A percentile compares a stretch with the other conserved stretches of the same genome.
Evolutionary conservation across 2,329 filamentous ascomycete genomes (phyloP).

Genomic region (Apiospora sp.): DNA sequence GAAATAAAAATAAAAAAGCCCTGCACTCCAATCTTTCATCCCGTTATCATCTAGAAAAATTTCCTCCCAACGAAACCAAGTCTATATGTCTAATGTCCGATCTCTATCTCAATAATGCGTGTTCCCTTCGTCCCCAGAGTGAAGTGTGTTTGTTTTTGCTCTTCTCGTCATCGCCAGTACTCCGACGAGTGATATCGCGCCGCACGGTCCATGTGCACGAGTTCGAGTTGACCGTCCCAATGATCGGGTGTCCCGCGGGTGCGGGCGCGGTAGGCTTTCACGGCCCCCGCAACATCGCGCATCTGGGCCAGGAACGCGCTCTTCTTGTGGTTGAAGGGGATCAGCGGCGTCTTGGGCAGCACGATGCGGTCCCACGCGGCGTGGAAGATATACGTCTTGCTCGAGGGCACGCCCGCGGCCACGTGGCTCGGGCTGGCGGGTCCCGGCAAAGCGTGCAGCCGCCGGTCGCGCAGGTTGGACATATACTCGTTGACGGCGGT

Average conservation of each 20-base stretch:
- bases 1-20: background rate
- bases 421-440: conserved; percentile 59
- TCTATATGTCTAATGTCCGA: conserved; percentile 6
- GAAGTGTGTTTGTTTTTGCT: background rate
- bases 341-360: conserved; percentile 41
- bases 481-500: conserved; percentile 57
- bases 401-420: conserved; percentile 55
- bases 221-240: conserved; percentile 42
- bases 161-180: conserved; percentile 34
- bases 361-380: conserved; percentile 61
- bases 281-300: conserved; percentile 39
- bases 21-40: background rate
- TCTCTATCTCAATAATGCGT: background rate
- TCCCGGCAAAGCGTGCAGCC: conserved; percentile 48
- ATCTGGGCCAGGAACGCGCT: conserved; percentile 29
- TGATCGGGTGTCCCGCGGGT: conserved; percentile 38
- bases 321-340: conserved; percentile 29
- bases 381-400: conserved; percentile 54
- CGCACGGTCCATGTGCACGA: conserved; percentile 34
- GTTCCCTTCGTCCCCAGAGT: background rate
- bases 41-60: background rate
- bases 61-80: background rate
- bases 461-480: conserved; percentile 48
- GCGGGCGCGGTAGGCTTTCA: conserved; percentile 40
- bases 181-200: conserved; percentile 35